phyloP scores from a whole-genome alignment of 1,284 basidiomycete species.

The Coriolopsis trogii region DNA sequence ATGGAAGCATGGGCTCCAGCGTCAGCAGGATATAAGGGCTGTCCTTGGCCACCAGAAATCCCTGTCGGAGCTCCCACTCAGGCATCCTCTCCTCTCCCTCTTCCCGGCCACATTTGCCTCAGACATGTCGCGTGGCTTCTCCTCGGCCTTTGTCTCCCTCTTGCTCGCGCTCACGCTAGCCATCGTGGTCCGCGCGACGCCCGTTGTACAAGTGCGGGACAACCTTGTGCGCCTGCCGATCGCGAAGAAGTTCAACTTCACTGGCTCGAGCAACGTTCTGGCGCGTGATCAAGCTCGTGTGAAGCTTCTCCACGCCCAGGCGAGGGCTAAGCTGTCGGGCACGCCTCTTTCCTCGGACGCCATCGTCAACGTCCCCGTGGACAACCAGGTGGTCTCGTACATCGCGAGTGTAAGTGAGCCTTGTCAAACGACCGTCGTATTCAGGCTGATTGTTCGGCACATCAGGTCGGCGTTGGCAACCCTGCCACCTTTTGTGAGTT shows the following conservation, averaged over 20 bases:
- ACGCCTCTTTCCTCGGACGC: constrained; percentile 11
- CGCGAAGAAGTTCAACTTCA: constrained; percentile 33
- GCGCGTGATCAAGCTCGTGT: constrained; percentile 31
- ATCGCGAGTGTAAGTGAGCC: constrained; percentile 28
- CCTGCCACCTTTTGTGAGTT: constrained; percentile 38
- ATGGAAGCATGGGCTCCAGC: too few species aligned
- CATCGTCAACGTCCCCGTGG: constrained; percentile 37
- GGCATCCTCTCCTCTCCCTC: constrained; percentile 7
- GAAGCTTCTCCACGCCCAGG: constrained; percentile 21
- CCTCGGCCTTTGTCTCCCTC: constrained; percentile 20
- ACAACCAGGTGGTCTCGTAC: constrained; percentile 42
- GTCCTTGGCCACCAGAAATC: neutral
- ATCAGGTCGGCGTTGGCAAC: constrained; percentile 37
- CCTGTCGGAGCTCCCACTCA: constrained; percentile 16
- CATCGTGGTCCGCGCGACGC: constrained; percentile 27
- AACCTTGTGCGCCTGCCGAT: constrained; percentile 28
- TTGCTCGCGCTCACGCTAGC: constrained; percentile 23
- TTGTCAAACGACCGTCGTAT: neutral
- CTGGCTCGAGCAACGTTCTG: constrained; percentile 26
- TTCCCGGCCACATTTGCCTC: neutral
- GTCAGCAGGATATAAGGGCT: constrained; percentile 3
- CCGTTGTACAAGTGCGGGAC: constrained; percentile 26
- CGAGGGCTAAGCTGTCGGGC: constrained; percentile 19
- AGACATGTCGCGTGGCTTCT: constrained; percentile 20
- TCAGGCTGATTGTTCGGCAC: neutral